These are phyloP conservation scores for Leccinum subrobustum DNA, from an alignment of 1,284 basidiomycete species.

Conservation along the genomic window DNA sequence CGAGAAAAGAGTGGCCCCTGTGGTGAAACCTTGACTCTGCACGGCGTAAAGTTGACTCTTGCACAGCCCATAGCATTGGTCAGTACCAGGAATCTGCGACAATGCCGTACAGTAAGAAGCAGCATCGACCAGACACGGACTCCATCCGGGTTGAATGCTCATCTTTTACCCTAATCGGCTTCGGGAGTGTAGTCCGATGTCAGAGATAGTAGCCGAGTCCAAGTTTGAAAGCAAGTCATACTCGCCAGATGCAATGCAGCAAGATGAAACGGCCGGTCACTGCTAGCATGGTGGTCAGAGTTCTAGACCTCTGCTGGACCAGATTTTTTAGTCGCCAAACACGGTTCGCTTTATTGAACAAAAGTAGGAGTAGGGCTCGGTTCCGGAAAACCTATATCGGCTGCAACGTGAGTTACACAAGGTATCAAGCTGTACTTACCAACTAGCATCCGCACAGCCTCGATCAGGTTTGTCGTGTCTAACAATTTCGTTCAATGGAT, in stretches of 20 bases:
- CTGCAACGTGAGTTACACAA: not conserved
- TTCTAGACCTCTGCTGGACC: not conserved
- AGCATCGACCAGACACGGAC: not conserved
- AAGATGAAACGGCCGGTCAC: not conserved
- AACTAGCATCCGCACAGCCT: slow-evolving; percentile 2
- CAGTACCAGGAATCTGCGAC: not conserved
- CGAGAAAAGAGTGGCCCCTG: not conserved
- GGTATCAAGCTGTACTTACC: slow-evolving; percentile 4
- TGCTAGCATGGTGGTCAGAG: not conserved
- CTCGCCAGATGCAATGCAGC: not conserved
- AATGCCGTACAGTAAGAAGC: not conserved
- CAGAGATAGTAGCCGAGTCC: not conserved
- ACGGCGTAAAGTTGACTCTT: not conserved
- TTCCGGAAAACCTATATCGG: not conserved
- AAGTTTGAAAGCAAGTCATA: not conserved
- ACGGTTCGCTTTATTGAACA: not conserved
- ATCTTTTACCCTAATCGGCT: not conserved
- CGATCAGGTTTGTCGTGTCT: slow-evolving; percentile 19
- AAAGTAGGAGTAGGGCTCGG: not conserved
- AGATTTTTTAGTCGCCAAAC: not conserved
- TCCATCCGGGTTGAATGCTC: not conserved
- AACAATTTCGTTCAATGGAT: not conserved
- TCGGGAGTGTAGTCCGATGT: not conserved
- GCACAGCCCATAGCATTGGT: not conserved
- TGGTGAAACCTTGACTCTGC: not conserved